These are phyloP conservation scores for Sporisorium sorghi DNA, from an alignment of 1,284 basidiomycete genomes.

Conservation along the genomic window DNA sequence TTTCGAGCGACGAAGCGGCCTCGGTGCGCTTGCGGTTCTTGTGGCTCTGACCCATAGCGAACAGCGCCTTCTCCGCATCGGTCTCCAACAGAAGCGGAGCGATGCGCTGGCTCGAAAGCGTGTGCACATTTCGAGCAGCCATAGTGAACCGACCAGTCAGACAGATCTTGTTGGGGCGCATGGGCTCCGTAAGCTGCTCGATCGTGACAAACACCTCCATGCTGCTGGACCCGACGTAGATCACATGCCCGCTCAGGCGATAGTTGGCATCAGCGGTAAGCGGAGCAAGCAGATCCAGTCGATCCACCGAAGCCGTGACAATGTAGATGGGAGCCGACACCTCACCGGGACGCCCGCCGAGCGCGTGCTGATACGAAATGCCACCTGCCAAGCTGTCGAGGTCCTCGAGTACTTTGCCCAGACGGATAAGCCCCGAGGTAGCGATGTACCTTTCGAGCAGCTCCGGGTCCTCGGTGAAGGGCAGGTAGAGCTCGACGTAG, in stretches of 20 bases:
- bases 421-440: slow-evolving; percentile 63
- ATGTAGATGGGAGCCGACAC: slow-evolving; percentile 67
- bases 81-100: slow-evolving; percentile 60
- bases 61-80: slow-evolving; percentile 63
- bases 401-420: slow-evolving; percentile 70
- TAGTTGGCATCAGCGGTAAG: slow-evolving; percentile 55
- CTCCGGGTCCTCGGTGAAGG: slow-evolving; percentile 62
- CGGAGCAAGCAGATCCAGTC: slow-evolving; percentile 62
- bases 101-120: slow-evolving; percentile 59
- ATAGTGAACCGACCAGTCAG: slow-evolving; percentile 70
- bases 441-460: slow-evolving; percentile 69
- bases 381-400: slow-evolving; percentile 68
- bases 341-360: slow-evolving; percentile 64
- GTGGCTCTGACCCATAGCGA: slow-evolving; percentile 66
- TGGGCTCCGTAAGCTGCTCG: slow-evolving; percentile 59
- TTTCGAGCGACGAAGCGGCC: slow-evolving; percentile 56
- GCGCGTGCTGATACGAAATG: slow-evolving; percentile 68
- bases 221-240: slow-evolving; percentile 63
- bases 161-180: slow-evolving; percentile 56
- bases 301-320: slow-evolving; percentile 70
- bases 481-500: slow-evolving; percentile 67
- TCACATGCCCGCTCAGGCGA: slow-evolving; percentile 55
- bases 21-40: slow-evolving; percentile 64
- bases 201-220: slow-evolving; percentile 70
- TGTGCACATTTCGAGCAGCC: slow-evolving; percentile 63